Percentiles rank a stretch among this genome's conserved stretches.
Evolutionary conservation across 768 basidiomycete species (phyloP).

Genomic region (Collybia mongolica): DNA sequence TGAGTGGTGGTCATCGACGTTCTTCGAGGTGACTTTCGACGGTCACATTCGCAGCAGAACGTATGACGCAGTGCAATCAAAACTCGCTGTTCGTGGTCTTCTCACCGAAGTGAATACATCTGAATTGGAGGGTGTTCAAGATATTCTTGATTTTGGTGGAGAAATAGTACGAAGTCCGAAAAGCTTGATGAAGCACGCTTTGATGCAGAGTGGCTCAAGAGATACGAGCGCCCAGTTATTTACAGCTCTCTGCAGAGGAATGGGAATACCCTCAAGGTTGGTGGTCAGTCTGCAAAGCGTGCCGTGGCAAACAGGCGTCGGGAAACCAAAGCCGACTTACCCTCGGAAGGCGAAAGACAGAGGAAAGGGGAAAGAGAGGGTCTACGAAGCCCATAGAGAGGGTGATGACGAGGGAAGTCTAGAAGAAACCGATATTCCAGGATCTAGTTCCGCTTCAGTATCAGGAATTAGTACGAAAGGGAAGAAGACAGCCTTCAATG

Average conservation of each 20-base stretch:
- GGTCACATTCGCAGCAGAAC: constrained; percentile 76
- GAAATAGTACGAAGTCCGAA: constrained; percentile 77
- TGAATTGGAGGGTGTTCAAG: constrained; percentile 44
- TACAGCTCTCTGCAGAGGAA: constrained; percentile 82
- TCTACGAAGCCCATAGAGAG: constrained; percentile 23
- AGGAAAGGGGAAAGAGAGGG: constrained; percentile 35
- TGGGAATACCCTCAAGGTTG: constrained; percentile 84
- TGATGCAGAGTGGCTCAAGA: constrained; percentile 76
- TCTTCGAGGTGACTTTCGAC: constrained; percentile 58
- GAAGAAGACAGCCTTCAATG: constrained; percentile 29
- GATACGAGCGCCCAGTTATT: constrained; percentile 92
- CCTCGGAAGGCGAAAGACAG: constrained; percentile 35
- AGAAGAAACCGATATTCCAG: constrained; percentile 29
- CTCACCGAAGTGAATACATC: constrained; percentile 24
- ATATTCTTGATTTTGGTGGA: constrained; percentile 49
- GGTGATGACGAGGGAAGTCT: constrained; percentile 36
- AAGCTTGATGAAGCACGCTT: constrained; percentile 90
- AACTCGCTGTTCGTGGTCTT: constrained; percentile 31
- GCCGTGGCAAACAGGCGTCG: constrained; percentile 77
- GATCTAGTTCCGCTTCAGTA: constrained; percentile 19
- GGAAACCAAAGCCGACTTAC: constrained; percentile 49
- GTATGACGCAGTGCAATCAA: constrained; percentile 68
- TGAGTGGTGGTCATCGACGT: constrained; percentile 82
- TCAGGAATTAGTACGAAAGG: constrained; percentile 30
- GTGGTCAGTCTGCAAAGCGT: constrained; percentile 91